Conservation (phyloP, 441 rosid species). For the Euphorbia celastroides region DNA sequence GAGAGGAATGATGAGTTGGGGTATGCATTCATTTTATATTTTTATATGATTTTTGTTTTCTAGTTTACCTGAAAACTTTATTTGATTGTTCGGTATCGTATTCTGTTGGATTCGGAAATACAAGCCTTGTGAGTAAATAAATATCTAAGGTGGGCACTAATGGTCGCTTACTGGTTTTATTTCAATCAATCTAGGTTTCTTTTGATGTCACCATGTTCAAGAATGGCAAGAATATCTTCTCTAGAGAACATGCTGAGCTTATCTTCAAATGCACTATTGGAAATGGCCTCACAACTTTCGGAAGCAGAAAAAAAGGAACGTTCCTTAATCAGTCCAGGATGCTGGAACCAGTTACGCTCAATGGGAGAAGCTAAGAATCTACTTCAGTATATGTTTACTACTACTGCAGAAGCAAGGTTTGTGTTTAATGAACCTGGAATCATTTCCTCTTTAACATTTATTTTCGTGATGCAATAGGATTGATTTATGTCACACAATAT, state of each 20-base stretch:
- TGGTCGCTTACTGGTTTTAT: conserved; percentile 6
- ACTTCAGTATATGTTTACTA: conserved; percentile 87
- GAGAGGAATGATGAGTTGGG: conserved; percentile 83
- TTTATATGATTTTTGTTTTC: background rate
- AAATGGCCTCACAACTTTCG: conserved; percentile 98
- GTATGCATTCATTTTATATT: conserved; percentile 26
- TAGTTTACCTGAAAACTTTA: background rate
- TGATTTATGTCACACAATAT: background rate
- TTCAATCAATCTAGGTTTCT: conserved; percentile 43
- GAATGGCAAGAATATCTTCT: conserved; percentile 77
- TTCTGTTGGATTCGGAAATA: background rate
- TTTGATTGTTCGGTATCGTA: background rate
- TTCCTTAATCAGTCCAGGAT: conserved; percentile 75
- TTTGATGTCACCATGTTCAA: conserved; percentile 84
- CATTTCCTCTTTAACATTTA: background rate
- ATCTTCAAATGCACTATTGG: conserved; percentile 76
- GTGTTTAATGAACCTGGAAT: conserved; percentile 51
- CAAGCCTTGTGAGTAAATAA: background rate
- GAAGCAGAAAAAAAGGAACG: conserved; percentile 98
- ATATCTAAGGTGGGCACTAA: background rate
- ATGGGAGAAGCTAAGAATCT: conserved; percentile 97
- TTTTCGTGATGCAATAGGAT: conserved; percentile 9
- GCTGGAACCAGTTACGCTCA: conserved; percentile 93
- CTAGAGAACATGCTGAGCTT: conserved; percentile 88
- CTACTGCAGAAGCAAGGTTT: conserved; percentile 83